A percentile compares a stretch with the other conserved stretches of the same genome.
These are phyloP conservation scores for Debaryomyces nepalensis DNA, from an alignment of 1,139 yeast genomes.

Conservation along the genomic window DNA sequence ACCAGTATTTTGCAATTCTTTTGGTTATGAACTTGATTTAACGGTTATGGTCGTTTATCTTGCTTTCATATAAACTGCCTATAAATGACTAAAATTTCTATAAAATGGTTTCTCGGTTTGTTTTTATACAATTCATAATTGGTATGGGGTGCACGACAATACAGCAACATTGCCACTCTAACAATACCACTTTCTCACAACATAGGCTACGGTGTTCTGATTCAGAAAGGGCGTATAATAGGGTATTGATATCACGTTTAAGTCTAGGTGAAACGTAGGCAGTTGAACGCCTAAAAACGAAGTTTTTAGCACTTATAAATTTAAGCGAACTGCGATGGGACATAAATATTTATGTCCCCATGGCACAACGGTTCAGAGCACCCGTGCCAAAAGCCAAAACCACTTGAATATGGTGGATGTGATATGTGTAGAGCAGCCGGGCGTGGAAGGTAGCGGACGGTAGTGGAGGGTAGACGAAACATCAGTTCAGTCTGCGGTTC, in stretches of 20 bases:
- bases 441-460: not conserved
- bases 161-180: constrained; percentile 12
- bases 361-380: too few species aligned
- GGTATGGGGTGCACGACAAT: constrained; percentile 8
- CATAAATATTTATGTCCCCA: too few species aligned
- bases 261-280: not conserved
- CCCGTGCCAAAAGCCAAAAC: too few species aligned
- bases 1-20: constrained; percentile 7
- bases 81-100: constrained; percentile 3
- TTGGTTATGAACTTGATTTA: constrained; percentile 11
- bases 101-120: constrained; percentile 7
- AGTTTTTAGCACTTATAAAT: not conserved
- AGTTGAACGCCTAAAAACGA: not conserved
- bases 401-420: not conserved
- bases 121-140: constrained; percentile 8
- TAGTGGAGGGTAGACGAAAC: too few species aligned
- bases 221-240: not conserved
- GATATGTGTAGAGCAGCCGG: not conserved
- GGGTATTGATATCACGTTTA: not conserved
- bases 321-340: constrained; percentile 4
- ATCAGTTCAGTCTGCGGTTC: constrained; percentile 8
- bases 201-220: not conserved
- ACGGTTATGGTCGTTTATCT: constrained; percentile 12
- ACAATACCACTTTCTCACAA: constrained; percentile 1
- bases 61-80: constrained; percentile 3